Conservation (phyloP, 2,329 filamentous ascomycete species). For the Apiospora kogelbergensis region DNA sequence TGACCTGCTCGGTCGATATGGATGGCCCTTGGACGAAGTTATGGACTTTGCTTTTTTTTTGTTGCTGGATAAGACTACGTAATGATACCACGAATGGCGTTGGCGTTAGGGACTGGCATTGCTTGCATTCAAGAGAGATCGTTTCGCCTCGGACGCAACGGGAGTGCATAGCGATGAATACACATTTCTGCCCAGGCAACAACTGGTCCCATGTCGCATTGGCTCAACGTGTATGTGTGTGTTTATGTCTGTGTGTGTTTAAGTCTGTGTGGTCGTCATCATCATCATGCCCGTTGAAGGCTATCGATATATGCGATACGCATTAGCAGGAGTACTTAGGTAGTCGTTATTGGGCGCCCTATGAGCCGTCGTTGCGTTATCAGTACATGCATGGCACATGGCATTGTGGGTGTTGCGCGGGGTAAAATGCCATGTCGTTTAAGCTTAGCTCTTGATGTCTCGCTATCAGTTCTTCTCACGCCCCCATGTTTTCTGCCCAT, state of each 20-base stretch:
- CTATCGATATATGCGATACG: neutral
- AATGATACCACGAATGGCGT: constrained; percentile 14
- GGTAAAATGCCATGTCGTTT: constrained; percentile 1
- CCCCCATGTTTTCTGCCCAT: neutral
- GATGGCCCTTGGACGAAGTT: neutral
- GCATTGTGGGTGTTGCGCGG: neutral
- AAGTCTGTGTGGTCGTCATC: neutral
- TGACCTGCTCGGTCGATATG: neutral
- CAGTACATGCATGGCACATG: constrained; percentile 5
- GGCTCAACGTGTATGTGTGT: neutral
- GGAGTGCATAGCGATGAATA: neutral
- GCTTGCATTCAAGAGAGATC: neutral
- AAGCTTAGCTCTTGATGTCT: neutral
- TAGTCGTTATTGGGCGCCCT: neutral
- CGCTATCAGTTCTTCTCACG: neutral
- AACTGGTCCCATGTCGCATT: neutral
- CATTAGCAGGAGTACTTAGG: constrained; percentile 3
- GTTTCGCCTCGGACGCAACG: neutral
- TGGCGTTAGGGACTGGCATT: neutral
- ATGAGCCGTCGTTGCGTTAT: constrained; percentile 7
- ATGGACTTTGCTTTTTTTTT: neutral
- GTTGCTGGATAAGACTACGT: neutral
- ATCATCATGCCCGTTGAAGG: neutral
- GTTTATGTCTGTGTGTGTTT: no score
- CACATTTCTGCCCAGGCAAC: neutral